Evolutionary conservation across 495 filamentous ascomycete genomes (phyloP), one percentile per base, ranked within the genome.

Genomic region (Aspergillus nanangensis): DNA sequence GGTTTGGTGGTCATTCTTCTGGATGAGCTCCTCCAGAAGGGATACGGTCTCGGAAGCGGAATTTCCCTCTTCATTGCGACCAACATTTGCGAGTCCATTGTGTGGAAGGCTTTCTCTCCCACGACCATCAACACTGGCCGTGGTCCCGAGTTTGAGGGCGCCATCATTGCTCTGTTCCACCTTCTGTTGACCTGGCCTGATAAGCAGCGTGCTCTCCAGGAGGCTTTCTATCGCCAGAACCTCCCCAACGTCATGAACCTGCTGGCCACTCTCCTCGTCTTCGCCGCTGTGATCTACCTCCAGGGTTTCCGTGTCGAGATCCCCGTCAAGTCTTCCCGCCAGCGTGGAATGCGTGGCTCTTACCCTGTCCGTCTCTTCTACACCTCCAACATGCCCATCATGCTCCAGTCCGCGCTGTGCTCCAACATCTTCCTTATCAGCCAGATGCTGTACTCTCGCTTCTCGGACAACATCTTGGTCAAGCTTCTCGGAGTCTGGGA

Each of bases 231-330:
- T 79, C 83, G 94, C 66, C 94, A 97, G 81, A 96, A 95, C 74
- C 83, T 99, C 33, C 94, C 94, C 71, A 99, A 99, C 79, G 86
- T 99, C 77, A 96, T 95, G 90, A 97, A 96, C 77, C 81, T 99
- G 47, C 68, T 99, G 48, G 86, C 94, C 41, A 99, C 94, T 44
- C 78, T 97, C 49, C 53, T 86, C 51, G 87, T 99, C 65, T 99
- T 99, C 72, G 88, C 86, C 50, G 88, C 91, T 36, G 94, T 99
- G 60, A 97, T 99, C 77, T 99, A 99, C 75, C 90, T 99, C 46
- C 94, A 99, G 71, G 94, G 94, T 48, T 97, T 99, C 88, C 91
- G 94, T 53, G 94, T 99, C 61, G 94, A 99, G 71, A 97, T 99
- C 66, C 94, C 94, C 51, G 94, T 99, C 81, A 99, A 99, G 81